Percentiles rank a stretch among this genome's conserved stretches.
phyloP scores from a whole-genome alignment of 164 flowering plant species.

The Liriodendron chinense region DNA sequence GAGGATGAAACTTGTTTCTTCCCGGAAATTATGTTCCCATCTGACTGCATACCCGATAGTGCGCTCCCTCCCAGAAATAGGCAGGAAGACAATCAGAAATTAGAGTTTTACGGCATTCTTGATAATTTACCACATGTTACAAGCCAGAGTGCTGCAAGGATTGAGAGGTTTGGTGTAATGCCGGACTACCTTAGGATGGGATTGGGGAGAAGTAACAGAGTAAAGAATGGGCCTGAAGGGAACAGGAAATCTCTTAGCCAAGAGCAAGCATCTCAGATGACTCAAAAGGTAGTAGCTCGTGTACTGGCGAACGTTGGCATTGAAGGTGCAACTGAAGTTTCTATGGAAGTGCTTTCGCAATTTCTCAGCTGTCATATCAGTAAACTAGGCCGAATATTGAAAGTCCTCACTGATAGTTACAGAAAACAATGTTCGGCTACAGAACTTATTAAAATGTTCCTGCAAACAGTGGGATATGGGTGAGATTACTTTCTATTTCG shows the following conservation, averaged over 20 bases:
- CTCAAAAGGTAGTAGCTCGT: slow-evolving; percentile 65
- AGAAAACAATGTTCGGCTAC: slow-evolving; percentile 85
- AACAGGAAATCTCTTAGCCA: slow-evolving; percentile 46
- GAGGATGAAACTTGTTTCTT: slow-evolving; percentile 59
- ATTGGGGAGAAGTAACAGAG: slow-evolving; percentile 53
- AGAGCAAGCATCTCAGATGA: slow-evolving; percentile 73
- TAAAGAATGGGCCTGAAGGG: slow-evolving; percentile 47
- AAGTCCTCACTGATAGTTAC: slow-evolving; percentile 84
- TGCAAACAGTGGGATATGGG: slow-evolving; percentile 67
- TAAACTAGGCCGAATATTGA: slow-evolving; percentile 75
- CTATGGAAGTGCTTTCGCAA: slow-evolving; percentile 72
- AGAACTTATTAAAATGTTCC: slow-evolving; percentile 89
- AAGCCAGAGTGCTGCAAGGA: slow-evolving; percentile 73
- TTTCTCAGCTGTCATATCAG: slow-evolving; percentile 65
- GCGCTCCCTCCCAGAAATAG: slow-evolving; percentile 47
- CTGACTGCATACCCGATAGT: slow-evolving; percentile 84
- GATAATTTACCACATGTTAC: slow-evolving; percentile 67
- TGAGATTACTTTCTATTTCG: slow-evolving; percentile 21
- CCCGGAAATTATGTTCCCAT: slow-evolving; percentile 77
- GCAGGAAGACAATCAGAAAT: slow-evolving; percentile 38
- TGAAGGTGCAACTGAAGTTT: slow-evolving; percentile 70
- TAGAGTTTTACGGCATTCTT: slow-evolving; percentile 71
- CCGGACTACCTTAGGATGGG: slow-evolving; percentile 69
- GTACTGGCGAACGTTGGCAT: slow-evolving; percentile 59
- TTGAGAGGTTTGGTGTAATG: slow-evolving; percentile 88